These are phyloP conservation scores for Brassica juncea DNA, from an alignment of 345 rosid species.

Conservation along the genomic window DNA sequence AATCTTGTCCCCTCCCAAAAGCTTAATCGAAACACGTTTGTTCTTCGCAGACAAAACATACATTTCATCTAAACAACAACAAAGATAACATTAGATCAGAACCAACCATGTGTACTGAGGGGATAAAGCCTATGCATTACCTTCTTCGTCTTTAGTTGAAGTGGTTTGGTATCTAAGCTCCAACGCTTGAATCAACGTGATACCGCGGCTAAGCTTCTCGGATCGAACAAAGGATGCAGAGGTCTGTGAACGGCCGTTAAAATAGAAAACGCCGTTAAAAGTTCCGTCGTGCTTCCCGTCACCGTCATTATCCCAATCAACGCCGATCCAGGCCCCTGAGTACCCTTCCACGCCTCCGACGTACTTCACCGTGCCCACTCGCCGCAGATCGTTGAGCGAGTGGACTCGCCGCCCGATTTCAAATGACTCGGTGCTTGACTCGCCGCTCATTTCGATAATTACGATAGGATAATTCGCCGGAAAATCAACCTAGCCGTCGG, in stretches of 20 bases:
- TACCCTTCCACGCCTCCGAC: slow-evolving; percentile 66
- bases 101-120: neutral
- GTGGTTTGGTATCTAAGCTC: slow-evolving; percentile 60
- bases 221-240: slow-evolving; percentile 78
- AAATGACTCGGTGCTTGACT: slow-evolving; percentile 34
- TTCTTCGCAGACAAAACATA: slow-evolving; percentile 84
- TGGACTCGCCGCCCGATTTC: slow-evolving; percentile 74
- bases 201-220: slow-evolving; percentile 64
- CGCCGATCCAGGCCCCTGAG: slow-evolving; percentile 75
- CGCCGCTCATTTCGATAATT: neutral
- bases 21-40: slow-evolving; percentile 69
- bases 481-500: neutral
- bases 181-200: slow-evolving; percentile 71
- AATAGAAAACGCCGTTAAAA: slow-evolving; percentile 69
- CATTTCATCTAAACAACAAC: slow-evolving; percentile 70
- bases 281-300: slow-evolving; percentile 84
- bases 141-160: slow-evolving; percentile 76
- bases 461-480: neutral
- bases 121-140: slow-evolving; percentile 42
- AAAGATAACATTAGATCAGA: neutral
- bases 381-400: slow-evolving; percentile 57
- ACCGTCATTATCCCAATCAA: slow-evolving; percentile 78
- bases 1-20: slow-evolving; percentile 77
- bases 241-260: slow-evolving; percentile 53
- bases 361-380: slow-evolving; percentile 73